Base-by-base conservation (phyloP, 805 yeast genomes). In the Lachancea meyersii region DNA sequence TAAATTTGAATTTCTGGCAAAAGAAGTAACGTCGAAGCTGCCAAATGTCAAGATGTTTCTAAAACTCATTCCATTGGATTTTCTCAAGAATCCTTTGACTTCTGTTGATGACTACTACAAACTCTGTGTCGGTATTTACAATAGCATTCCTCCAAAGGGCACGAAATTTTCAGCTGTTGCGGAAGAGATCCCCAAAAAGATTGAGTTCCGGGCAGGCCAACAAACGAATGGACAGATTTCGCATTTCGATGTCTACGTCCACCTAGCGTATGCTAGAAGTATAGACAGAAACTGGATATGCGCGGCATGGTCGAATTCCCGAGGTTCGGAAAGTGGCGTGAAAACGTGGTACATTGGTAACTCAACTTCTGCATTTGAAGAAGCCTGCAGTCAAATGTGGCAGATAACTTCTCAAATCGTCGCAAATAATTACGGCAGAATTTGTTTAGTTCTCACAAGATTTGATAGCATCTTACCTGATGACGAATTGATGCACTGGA, bases 241-340 rank as follows among this genome's bases (percentile, higher is more conserved):
- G n/a, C 56, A 55, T 27, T 63, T 61, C 41, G 96, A 88, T 53
- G 70, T 85, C 1, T 85, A 79, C 52, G 68, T 91, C 18, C 97
- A 93, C 57, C 70, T 93, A 9, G 87, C 95, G 1, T 91, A 89
- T 54, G 86, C 87, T 23, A 62, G 95, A 40, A 82, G 95, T 0
- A 69, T 76, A 3, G 95, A 89, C 59, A 79, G 79, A 47, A 78
- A 77, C 42, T 91, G 96, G 96, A 71, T 87, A 34, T 77, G 80
- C 18, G 94, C 86, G 0, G 82, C 94, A 0, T 87, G 97, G 94
- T 72, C 93, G 0, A 96, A 91, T 55, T 91, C 89, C 38, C 73
- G 75, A 58, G 96, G 96, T 0, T 68, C 70, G 3, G 70, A 77
- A 10, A 75, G 80, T 14, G 71, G 70, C 35, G 73, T 80, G 0